Base-by-base conservation (phyloP, 2,329 filamentous ascomycete species). In the Aspergillus caelatus region DNA sequence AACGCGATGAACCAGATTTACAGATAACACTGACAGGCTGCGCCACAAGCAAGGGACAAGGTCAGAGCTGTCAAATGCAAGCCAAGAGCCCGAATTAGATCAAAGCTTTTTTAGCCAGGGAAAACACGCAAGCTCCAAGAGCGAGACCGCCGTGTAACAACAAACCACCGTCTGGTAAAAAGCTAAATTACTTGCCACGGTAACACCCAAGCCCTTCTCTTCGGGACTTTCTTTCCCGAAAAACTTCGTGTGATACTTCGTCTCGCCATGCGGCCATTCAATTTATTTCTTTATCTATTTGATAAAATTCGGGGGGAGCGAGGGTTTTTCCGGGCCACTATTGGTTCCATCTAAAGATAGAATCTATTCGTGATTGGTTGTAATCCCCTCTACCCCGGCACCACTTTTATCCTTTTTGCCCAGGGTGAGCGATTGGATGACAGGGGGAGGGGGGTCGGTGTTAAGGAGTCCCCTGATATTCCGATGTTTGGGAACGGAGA, bases 281-380 rank as follows among this genome's bases (percentile, higher is more conserved):
- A 36, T 39, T 36, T 58, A 9, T 50, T 32, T 14, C n/a, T n/a
- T 52, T 39, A 59, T 54, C 54, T 34, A 21, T 32, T 55, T 45
- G 48, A 43, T 54, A 60, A 54, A 45, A 30, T 54, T 60, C 36
- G 8, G 28, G 57, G 48, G 46, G 45, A 50, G 50, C n/a, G 30
- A 32, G 48, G 28, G n/a, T 14, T 39, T 56, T 32, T n/a, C 54
- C 46, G 32, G 12, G 41, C 45, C 14, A 48, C 43, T 26, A 67
- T 67, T 65, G 62, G 64, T 28, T 41, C 23, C 9, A 39, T 23
- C 71, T 73, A 74, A 73, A 72, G 62, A 72, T 74, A 74, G 72
- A 53, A 60, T 21, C 19, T 21, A 19, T 39, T 11, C 32, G n/a
- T 14, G 39, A 41, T 55, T 55, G 52, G 52, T 11, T 39, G 6